phyloP scores from a whole-genome alignment of 2,329 filamentous ascomycete species.

The Fusarium agapanthi region DNA sequence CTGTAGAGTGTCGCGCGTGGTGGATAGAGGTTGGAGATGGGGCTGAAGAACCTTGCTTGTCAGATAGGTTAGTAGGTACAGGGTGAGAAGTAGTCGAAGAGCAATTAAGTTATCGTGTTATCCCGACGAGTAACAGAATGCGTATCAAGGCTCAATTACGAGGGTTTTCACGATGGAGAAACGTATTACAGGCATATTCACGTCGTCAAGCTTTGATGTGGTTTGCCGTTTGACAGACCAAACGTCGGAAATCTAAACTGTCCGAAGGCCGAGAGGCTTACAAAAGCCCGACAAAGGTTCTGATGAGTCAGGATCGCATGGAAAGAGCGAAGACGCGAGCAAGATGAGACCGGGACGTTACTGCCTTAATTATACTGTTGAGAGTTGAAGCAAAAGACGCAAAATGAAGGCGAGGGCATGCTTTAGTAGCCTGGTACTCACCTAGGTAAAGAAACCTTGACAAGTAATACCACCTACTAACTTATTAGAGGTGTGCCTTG shows the following conservation, averaged over 20 bases:
- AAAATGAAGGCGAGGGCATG: background rate
- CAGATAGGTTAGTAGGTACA: background rate
- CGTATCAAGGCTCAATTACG: background rate
- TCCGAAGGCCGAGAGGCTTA: conserved; percentile 38
- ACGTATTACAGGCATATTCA: conserved; percentile 11
- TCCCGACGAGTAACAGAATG: background rate
- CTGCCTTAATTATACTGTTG: background rate
- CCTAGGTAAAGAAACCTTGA: background rate
- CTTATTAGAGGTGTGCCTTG: background rate
- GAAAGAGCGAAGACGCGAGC: conserved; percentile 14
- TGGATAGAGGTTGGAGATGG: background rate
- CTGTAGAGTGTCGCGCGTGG: background rate
- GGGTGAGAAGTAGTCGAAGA: background rate
- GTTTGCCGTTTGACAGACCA: conserved; percentile 24
- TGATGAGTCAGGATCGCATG: conserved; percentile 31
- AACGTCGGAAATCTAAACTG: conserved; percentile 28
- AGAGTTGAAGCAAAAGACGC: conserved; percentile 2
- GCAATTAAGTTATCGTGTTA: background rate
- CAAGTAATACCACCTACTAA: background rate
- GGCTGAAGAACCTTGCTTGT: conserved; percentile 3
- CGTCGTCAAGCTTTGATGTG: conserved; percentile 31
- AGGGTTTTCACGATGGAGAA: conserved; percentile 8
- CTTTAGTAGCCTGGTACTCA: background rate
- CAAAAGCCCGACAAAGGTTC: conserved; percentile 28
- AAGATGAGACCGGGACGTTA: background rate